Conservation (phyloP, 805 yeast genomes). For the Lachancea fermentati region DNA sequence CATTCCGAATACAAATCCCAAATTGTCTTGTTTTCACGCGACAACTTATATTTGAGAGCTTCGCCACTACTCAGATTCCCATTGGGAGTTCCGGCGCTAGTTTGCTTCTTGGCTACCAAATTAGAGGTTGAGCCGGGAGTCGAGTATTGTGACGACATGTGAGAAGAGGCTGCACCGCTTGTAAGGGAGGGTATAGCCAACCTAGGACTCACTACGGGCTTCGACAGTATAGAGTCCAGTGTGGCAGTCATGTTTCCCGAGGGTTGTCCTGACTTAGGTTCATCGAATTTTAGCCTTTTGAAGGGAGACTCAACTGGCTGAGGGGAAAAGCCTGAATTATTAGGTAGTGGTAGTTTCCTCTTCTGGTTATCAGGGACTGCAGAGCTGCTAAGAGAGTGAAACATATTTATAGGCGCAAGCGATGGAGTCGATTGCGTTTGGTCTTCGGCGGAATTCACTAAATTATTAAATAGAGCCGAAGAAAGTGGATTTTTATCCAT, state of each 20-base stretch:
- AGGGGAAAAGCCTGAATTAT: slow-evolving; percentile 7
- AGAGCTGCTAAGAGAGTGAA: slow-evolving; percentile 10
- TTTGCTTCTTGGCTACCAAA: background rate
- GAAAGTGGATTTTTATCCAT: slow-evolving; percentile 23
- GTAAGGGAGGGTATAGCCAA: slow-evolving; percentile 9
- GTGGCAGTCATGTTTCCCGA: slow-evolving; percentile 14
- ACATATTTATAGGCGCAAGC: slow-evolving; percentile 16
- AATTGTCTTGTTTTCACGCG: slow-evolving; percentile 34
- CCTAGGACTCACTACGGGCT: slow-evolving; percentile 21
- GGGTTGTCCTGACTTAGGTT: slow-evolving; percentile 1
- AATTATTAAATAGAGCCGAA: slow-evolving; percentile 15
- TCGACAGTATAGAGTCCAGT: slow-evolving; percentile 27
- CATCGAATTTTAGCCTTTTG: slow-evolving; percentile 9
- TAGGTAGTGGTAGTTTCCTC: slow-evolving; percentile 11
- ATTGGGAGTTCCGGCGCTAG: slow-evolving; percentile 16
- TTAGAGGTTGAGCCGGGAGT: slow-evolving; percentile 11
- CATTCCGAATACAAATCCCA: slow-evolving; percentile 36
- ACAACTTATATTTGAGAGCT: slow-evolving; percentile 32
- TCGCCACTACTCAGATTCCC: slow-evolving; percentile 7
- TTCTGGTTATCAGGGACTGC: slow-evolving; percentile 7
- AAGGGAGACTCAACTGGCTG: slow-evolving; percentile 7
- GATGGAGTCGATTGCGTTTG: slow-evolving; percentile 14
- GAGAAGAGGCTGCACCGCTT: slow-evolving; percentile 7
- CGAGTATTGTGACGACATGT: slow-evolving; percentile 5
- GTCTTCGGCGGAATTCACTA: slow-evolving; percentile 20